Evolutionary conservation across 192 early-diverging fungal species (phyloP).

Genomic region (Coemansia sp.): DNA sequence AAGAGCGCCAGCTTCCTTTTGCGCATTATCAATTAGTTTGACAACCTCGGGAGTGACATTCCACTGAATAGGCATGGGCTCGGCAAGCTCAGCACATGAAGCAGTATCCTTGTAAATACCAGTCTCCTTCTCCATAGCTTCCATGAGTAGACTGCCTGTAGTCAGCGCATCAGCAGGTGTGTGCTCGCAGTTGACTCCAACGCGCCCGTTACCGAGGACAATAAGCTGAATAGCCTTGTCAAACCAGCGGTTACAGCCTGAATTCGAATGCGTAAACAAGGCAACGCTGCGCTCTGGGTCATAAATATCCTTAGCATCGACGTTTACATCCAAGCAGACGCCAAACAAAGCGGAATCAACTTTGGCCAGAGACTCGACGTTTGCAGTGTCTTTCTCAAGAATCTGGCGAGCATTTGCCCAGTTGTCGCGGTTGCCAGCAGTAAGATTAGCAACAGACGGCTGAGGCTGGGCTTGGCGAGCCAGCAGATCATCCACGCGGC

Average conservation of each 20-base stretch:
- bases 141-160: conserved; percentile 78
- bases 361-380: conserved; percentile 58
- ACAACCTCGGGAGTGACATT: conserved; percentile 57
- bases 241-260: conserved; percentile 92
- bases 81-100: conserved; percentile 33
- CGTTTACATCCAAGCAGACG: conserved; percentile 78
- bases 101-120: conserved; percentile 14
- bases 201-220: conserved; percentile 77
- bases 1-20: conserved; percentile 59
- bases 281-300: conserved; percentile 67
- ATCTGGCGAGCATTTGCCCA: conserved; percentile 68
- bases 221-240: conserved; percentile 93
- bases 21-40: conserved; percentile 62
- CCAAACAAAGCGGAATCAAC: conserved; percentile 84
- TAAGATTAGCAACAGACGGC: conserved; percentile 75
- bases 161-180: conserved; percentile 90
- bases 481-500: conserved; percentile 20
- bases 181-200: conserved; percentile 96
- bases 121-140: conserved; percentile 55
- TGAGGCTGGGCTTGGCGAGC: neutral
- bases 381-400: conserved; percentile 51
- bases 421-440: conserved; percentile 84
- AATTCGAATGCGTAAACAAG: conserved; percentile 75
- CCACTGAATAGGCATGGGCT: conserved; percentile 75
- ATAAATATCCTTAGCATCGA: conserved; percentile 45